Conservation (phyloP, 306 rosid genomes). For the Gillenia trifoliata region DNA sequence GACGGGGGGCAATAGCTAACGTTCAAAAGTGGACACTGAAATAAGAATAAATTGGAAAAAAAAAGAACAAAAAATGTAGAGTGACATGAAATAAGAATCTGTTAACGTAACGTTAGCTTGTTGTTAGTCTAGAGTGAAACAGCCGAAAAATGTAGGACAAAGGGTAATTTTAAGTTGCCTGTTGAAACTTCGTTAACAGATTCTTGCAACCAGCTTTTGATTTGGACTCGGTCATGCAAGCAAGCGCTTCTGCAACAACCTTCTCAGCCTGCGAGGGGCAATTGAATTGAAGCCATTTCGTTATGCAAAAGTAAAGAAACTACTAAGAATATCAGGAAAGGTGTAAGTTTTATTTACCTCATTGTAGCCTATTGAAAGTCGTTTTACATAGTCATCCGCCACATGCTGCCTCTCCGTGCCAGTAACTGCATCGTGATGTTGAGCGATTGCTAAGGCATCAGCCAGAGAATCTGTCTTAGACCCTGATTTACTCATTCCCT, state of each 20-base stretch:
- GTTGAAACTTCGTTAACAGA: slow-evolving; percentile 41
- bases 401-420: slow-evolving; percentile 84
- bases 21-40: slow-evolving; percentile 88
- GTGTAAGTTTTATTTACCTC: slow-evolving; percentile 48
- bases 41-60: slow-evolving; percentile 20
- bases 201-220: slow-evolving; percentile 29
- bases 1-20: slow-evolving; percentile 85
- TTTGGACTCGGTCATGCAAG: slow-evolving; percentile 36
- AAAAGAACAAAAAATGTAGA: background rate
- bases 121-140: background rate
- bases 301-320: background rate
- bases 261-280: slow-evolving; percentile 56
- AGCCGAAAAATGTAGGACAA: background rate
- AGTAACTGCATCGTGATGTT: slow-evolving; percentile 86
- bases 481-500: slow-evolving; percentile 52
- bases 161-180: slow-evolving; percentile 40
- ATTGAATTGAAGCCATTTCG: slow-evolving; percentile 1
- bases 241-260: slow-evolving; percentile 59
- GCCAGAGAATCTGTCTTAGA: slow-evolving; percentile 67
- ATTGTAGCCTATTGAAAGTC: slow-evolving; percentile 68
- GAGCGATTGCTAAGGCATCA: slow-evolving; percentile 84
- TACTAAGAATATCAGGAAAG: background rate
- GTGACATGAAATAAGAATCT: too few species aligned
- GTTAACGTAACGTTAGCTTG: background rate
- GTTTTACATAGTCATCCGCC: slow-evolving; percentile 75